Evolutionary conservation across 495 filamentous ascomycete genomes (phyloP).

Genomic region (Xylaria castorea): DNA sequence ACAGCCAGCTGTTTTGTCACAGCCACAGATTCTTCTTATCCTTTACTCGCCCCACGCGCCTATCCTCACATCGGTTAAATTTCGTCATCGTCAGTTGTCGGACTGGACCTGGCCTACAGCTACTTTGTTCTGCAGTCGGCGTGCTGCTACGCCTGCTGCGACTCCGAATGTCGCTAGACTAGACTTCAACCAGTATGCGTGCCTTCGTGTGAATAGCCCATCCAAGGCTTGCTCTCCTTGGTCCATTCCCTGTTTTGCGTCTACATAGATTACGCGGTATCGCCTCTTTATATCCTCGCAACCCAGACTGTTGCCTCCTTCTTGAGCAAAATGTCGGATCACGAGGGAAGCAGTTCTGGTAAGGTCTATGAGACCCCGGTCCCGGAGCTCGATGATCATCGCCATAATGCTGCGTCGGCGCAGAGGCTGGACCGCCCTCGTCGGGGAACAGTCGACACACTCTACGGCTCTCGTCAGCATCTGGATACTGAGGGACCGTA

Average conservation of each 20-base stretch:
- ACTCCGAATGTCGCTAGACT: conserved; percentile 44
- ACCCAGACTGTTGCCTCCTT: background rate
- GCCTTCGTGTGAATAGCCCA: conserved; percentile 41
- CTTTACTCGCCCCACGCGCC: conserved; percentile 9
- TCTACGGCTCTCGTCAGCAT: conserved; percentile 54
- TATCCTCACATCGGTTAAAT: conserved; percentile 6
- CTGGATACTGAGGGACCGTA: conserved; percentile 47
- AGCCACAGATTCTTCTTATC: conserved; percentile 20
- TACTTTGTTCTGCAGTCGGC: conserved; percentile 39
- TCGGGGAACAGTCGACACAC: conserved; percentile 62
- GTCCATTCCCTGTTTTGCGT: background rate
- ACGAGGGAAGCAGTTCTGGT: conserved; percentile 53
- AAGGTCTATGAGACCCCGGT: conserved; percentile 76
- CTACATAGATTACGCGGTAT: conserved; percentile 29
- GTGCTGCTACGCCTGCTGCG: conserved; percentile 46
- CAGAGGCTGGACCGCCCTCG: conserved; percentile 60
- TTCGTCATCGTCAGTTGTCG: background rate
- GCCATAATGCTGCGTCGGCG: conserved; percentile 73
- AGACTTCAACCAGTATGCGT: conserved; percentile 37
- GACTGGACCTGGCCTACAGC: conserved; percentile 27
- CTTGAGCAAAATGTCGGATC: conserved; percentile 62
- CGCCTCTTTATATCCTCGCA: conserved; percentile 33
- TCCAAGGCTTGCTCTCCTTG: conserved; percentile 37
- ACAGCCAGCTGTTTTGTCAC: conserved; percentile 39
- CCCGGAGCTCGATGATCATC: conserved; percentile 92